Conservation (phyloP, 2,329 filamentous ascomycete species). For the Orbilia quercus region DNA sequence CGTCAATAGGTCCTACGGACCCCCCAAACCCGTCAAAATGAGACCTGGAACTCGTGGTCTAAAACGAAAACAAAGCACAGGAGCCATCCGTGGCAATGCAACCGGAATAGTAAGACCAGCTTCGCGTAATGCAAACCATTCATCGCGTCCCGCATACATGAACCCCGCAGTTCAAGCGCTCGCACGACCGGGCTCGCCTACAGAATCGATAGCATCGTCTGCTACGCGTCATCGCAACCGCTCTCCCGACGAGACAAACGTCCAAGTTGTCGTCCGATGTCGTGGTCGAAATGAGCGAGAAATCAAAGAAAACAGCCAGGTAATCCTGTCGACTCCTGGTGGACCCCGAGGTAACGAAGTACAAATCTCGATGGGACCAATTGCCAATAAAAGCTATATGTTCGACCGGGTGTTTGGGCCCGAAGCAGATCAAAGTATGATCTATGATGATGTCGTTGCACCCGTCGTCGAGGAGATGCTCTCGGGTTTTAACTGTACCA, state of each 20-base stretch:
- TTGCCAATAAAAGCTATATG: conserved; percentile 93
- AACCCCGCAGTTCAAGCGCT: conserved; percentile 49
- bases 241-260: conserved; percentile 86
- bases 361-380: conserved; percentile 90
- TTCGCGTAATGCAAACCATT: conserved; percentile 27
- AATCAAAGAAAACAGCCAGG: conserved; percentile 91
- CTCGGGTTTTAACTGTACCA: conserved; percentile 94
- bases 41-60: conserved; percentile 28
- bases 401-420: conserved; percentile 98
- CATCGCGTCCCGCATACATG: conserved; percentile 50
- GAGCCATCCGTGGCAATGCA: conserved; percentile 5
- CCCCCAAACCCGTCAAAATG: conserved; percentile 35
- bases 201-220: conserved; percentile 74
- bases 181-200: conserved; percentile 73
- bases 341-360: conserved; percentile 87
- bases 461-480: conserved; percentile 97
- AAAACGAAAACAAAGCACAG: conserved; percentile 32
- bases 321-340: conserved; percentile 82
- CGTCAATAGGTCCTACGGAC: conserved; percentile 29
- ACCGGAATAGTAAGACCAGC: conserved; percentile 16
- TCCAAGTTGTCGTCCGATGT: conserved; percentile 96
- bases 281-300: conserved; percentile 92
- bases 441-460: conserved; percentile 94
- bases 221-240: conserved; percentile 63
- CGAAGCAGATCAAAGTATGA: conserved; percentile 89